Conservation (phyloP, 164 flowering plant genomes). For the Nymphaea colorata region DNA sequence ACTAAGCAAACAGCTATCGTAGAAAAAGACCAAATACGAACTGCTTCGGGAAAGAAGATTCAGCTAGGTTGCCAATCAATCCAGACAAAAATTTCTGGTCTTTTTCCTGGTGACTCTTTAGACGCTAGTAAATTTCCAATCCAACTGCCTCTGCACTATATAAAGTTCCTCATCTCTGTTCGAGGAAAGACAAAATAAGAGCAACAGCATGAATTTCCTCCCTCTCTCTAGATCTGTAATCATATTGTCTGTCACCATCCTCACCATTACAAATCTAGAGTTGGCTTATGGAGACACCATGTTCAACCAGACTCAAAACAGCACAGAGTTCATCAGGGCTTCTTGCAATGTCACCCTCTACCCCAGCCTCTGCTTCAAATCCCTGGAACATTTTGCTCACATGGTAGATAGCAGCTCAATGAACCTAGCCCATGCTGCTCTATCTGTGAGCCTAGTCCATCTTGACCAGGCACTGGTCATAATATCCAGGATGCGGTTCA, state of each 20-base stretch:
- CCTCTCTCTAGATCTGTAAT: not conserved
- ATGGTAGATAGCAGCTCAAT: conserved; percentile 34
- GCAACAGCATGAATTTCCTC: not conserved
- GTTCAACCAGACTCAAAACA: not conserved
- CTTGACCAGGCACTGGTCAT: not conserved
- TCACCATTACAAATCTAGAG: not conserved
- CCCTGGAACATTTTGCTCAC: conserved; percentile 47
- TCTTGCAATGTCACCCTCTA: conserved; percentile 62
- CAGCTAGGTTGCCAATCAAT: not conserved
- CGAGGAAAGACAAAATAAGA: not conserved
- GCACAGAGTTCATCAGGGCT: conserved; percentile 52
- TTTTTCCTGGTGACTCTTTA: too few species aligned
- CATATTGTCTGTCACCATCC: not conserved
- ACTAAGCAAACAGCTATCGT: too few species aligned
- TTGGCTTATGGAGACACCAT: not conserved
- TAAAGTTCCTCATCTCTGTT: not conserved
- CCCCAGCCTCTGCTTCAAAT: conserved; percentile 53
- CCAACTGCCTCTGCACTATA: not conserved
- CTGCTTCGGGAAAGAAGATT: too few species aligned
- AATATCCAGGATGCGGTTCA: not conserved
- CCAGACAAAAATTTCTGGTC: too few species aligned
- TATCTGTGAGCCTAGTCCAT: conserved; percentile 38
- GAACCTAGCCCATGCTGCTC: conserved; percentile 49
- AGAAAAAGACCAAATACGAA: too few species aligned
- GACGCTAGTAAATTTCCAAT: too few species aligned